phyloP scores from a whole-genome alignment of 2,329 filamentous ascomycete genomes.

The Alternaria rosae region DNA sequence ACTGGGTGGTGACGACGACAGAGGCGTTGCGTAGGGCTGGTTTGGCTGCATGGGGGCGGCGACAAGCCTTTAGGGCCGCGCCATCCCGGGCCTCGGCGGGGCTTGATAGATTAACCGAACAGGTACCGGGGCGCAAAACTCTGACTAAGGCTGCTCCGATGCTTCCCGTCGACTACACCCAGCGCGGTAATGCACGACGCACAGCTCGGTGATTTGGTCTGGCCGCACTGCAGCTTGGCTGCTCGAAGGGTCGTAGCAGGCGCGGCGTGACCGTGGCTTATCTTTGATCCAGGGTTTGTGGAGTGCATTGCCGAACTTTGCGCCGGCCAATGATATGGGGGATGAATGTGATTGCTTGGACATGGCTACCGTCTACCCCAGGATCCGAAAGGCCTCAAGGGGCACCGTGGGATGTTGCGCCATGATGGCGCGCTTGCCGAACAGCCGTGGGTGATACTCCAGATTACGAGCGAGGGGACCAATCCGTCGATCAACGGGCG shows the following conservation, averaged over 20 bases:
- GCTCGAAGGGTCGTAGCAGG: not conserved
- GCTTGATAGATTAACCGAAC: slow-evolving; percentile 29
- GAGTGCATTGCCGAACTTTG: slow-evolving; percentile 18
- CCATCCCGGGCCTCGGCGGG: slow-evolving; percentile 27
- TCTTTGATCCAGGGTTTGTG: slow-evolving; percentile 9
- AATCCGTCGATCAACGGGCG: not conserved
- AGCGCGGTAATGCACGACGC: slow-evolving; percentile 26
- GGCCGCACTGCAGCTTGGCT: slow-evolving; percentile 1
- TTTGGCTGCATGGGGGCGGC: slow-evolving; percentile 12
- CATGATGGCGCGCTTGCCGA: not conserved
- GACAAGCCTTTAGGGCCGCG: slow-evolving; percentile 32
- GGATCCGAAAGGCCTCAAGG: not conserved
- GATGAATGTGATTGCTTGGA: not conserved
- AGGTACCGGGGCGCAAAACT: slow-evolving; percentile 16
- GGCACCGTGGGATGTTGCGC: not conserved
- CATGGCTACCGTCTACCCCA: not conserved
- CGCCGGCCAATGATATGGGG: slow-evolving; percentile 13
- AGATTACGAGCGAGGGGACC: not conserved
- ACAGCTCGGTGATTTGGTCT: slow-evolving; percentile 2
- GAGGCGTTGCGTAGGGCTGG: slow-evolving; percentile 17
- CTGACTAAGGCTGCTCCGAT: slow-evolving; percentile 17
- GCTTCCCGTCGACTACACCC: slow-evolving; percentile 20
- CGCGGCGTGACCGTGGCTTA: slow-evolving; percentile 6
- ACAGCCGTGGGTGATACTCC: not conserved
- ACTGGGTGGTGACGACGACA: slow-evolving; percentile 11